phyloP scores from a whole-genome alignment of 345 rosid species.

The Eucalyptus regnans region DNA sequence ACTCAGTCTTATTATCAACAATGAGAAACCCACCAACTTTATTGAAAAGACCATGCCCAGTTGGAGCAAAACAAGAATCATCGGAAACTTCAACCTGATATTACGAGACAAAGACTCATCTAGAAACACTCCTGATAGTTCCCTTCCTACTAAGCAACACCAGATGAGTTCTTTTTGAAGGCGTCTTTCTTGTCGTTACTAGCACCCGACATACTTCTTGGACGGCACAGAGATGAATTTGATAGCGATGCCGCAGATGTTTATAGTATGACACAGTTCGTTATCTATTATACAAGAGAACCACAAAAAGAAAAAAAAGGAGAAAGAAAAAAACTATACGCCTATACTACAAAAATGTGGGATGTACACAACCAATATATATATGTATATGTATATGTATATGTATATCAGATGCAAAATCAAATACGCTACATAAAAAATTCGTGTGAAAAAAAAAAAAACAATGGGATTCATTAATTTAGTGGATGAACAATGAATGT shows the following conservation, averaged over 20 bases:
- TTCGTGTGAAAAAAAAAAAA: background rate
- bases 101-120: background rate
- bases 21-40: background rate
- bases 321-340: background rate
- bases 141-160: background rate
- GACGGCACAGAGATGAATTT: background rate
- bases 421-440: background rate
- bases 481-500: background rate
- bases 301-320: background rate
- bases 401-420: background rate
- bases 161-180: background rate
- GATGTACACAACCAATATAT: background rate
- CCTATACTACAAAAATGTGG: background rate
- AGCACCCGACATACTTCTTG: background rate
- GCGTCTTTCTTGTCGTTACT: background rate
- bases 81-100: background rate
- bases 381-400: too few relatives aligned
- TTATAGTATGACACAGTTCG: background rate
- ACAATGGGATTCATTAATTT: background rate
- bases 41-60: background rate
- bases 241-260: background rate
- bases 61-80: conserved; percentile 1
- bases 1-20: background rate
- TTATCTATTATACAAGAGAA: background rate
- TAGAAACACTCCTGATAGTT: background rate